Conservation (phyloP, 371 early-diverging fungal species). For the Zopfochytrium polystomum region DNA sequence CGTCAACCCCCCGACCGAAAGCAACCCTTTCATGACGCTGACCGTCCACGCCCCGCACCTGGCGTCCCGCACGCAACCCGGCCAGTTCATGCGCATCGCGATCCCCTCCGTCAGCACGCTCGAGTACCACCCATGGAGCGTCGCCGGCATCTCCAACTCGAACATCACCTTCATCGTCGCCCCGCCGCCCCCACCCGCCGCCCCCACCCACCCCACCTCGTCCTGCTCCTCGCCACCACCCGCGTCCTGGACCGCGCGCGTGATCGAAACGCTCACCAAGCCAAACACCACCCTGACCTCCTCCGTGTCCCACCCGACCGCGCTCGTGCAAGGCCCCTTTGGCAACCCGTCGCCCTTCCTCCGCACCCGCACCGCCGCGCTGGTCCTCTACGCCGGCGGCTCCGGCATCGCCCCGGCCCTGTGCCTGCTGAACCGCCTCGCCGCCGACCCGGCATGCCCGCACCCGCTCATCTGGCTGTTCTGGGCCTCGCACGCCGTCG, state of each 20-base stretch:
- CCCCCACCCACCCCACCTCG: no score
- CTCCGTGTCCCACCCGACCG: background rate
- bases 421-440: no score
- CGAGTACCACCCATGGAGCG: conserved; percentile 10
- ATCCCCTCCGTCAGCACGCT: background rate
- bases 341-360: background rate
- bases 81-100: conserved; percentile 16
- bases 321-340: conserved; percentile 10
- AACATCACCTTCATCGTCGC: conserved; percentile 8
- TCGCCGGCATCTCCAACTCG: background rate
- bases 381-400: conserved; percentile 5
- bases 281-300: no score
- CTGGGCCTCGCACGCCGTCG: no score
- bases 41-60: conserved; percentile 4
- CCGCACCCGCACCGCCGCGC: background rate
- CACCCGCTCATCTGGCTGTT: no score
- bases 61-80: conserved; percentile 4
- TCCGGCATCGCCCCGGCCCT: background rate
- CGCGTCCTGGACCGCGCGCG: no score
- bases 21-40: background rate
- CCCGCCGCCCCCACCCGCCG: background rate
- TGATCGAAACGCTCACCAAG: background rate
- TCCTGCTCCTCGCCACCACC: no score
- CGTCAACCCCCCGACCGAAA: background rate
- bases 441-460: no score